Evolutionary conservation across 2,329 filamentous ascomycete genomes (phyloP), one percentile per base, ranked within the genome.

Genomic region (Fusarium sublunatum): DNA sequence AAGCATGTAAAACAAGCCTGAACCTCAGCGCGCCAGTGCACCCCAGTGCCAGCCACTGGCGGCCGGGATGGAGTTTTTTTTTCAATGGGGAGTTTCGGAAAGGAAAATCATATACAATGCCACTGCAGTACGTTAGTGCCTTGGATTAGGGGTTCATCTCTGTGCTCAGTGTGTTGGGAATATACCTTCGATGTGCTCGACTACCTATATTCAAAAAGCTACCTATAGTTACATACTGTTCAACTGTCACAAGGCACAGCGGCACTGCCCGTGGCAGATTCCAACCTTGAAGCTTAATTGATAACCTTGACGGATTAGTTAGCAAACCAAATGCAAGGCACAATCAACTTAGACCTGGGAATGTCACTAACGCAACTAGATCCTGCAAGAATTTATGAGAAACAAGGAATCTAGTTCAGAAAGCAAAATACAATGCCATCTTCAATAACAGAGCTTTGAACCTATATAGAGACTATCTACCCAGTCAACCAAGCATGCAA

Each of bases 11-110:
- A 12, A 40, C 22, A 42, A 38, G 28, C 22, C 53, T 7, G 45
- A 44, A 41, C 51, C 45, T 51, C 45, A 58, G 53, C 32, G 9
- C 53, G 55, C 31, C 28, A 59, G 31, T 47, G 41, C 42, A 53
- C 24, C 22, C 48, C 48, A 53, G 42, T 43, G 39, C 42, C 54
- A 47, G 55, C 41, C 57, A 60, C 47, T 39, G 36, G 15, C 13
- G 47, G 31, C 10, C 31, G 6, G 36, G 9, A 31, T 28, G 12
- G 32, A 15, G 5, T 19, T 19, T 31, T 19, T 19, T 31, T 24
- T 15, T 35, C n/a, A 15, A 13, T 10, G n/a, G 36, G 22, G 24
- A 46, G 26, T 46, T 59, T 64, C 49, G 46, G 50, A 51, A 43
- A 49, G 41, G 58, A 49, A 42, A 34, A 48, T 44, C 35, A 51